phyloP scores from a whole-genome alignment of 139 green algal species.

The Chlorella ohadii region DNA sequence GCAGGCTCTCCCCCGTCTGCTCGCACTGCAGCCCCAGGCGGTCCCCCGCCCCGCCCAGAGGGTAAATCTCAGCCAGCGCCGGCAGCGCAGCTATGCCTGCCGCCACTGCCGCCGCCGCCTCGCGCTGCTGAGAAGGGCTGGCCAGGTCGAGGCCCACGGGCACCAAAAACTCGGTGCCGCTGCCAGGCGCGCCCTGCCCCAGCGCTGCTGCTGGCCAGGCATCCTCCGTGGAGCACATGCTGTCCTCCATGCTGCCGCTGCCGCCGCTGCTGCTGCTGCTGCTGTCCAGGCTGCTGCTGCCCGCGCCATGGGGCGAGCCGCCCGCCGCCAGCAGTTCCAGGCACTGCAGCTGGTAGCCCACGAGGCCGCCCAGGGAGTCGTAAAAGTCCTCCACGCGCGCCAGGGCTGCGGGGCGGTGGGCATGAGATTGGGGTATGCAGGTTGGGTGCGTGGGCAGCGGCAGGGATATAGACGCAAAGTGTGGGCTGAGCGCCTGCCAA shows the following conservation, averaged over 20 bases:
- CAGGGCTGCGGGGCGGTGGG: constrained; percentile 42
- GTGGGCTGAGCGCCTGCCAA: too few relatives aligned
- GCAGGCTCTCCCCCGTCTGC: constrained; percentile 88
- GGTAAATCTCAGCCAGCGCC: constrained; percentile 93
- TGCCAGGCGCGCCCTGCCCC: neutral
- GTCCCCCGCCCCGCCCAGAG: constrained; percentile 94
- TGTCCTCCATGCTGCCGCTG: neutral
- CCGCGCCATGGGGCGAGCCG: neutral
- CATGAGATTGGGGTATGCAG: neutral
- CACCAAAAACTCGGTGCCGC: constrained; percentile 59
- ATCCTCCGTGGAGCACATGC: neutral
- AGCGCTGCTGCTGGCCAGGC: neutral
- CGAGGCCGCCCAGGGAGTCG: constrained; percentile 92
- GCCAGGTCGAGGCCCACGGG: constrained; percentile 77
- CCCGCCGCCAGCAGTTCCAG: constrained; percentile 75
- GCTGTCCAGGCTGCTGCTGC: neutral
- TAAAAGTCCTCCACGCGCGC: constrained; percentile 89
- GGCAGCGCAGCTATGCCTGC: constrained; percentile 81
- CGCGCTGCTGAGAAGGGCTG: constrained; percentile 33
- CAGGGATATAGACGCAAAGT: too few relatives aligned
- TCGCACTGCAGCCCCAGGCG: constrained; percentile 90
- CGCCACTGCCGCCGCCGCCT: constrained; percentile 52
- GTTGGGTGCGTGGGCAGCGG: neutral
- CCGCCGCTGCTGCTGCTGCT: neutral
- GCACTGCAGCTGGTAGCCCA: constrained; percentile 92